Conservation (phyloP, 73 alveolate genomes). For the Paramecium bursaria region DNA sequence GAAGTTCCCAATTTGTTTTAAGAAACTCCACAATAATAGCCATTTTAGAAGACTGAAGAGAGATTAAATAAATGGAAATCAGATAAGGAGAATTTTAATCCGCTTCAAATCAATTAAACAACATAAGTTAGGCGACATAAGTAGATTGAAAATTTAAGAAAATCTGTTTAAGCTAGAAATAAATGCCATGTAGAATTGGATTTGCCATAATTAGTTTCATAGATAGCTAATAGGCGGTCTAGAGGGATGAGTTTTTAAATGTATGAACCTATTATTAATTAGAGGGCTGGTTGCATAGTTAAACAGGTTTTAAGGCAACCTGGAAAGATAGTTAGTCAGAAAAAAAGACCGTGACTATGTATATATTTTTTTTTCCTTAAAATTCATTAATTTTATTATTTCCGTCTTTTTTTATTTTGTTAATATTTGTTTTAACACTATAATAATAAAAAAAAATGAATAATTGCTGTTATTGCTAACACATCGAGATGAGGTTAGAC, state of each 20-base stretch:
- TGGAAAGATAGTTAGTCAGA: constrained; percentile 46
- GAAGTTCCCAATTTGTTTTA: no score
- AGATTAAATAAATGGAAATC: no score
- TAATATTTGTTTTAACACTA: not conserved
- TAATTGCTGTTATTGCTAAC: constrained; percentile 57
- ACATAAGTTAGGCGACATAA: no score
- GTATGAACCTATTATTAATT: not conserved
- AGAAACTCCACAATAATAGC: no score
- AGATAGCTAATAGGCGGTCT: not conserved
- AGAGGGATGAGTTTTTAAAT: not conserved
- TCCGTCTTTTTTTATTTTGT: constrained; percentile 29
- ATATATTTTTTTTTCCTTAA: not conserved
- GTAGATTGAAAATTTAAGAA: no score
- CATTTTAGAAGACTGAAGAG: no score
- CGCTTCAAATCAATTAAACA: no score
- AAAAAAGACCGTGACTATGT: not conserved
- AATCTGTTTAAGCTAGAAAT: no score
- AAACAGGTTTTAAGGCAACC: constrained; percentile 23
- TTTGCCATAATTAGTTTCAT: constrained; percentile 10
- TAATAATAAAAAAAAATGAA: no score
- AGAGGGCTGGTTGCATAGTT: not conserved
- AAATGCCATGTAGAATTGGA: constrained; percentile 47
- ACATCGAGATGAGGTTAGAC: constrained; percentile 34
- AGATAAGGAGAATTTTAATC: no score
- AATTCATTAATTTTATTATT: not conserved